Percentiles rank a stretch among this genome's conserved stretches.
These are phyloP conservation scores for Russula lepida DNA, from an alignment of 768 basidiomycete species.

Conservation along the genomic window DNA sequence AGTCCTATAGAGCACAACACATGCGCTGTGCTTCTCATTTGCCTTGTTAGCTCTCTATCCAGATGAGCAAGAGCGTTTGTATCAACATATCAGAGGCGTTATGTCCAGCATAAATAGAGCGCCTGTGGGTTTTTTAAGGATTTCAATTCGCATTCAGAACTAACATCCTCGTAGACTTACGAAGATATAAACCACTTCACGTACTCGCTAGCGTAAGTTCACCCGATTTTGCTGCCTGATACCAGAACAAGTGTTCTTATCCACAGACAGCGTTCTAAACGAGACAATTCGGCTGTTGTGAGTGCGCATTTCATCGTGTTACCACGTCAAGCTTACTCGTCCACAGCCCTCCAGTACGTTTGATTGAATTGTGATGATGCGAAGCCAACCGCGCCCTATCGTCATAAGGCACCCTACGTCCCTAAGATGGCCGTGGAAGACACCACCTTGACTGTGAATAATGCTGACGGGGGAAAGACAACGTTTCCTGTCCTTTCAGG, in stretches of 20 bases:
- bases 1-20: conserved; percentile 29
- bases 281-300: too few species aligned
- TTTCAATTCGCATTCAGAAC: neutral
- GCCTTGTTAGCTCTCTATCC: conserved; percentile 35
- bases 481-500: conserved; percentile 38
- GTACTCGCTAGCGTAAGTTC: conserved; percentile 18
- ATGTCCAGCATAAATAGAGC: conserved; percentile 23
- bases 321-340: too few species aligned
- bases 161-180: conserved; percentile 17
- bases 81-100: conserved; percentile 29
- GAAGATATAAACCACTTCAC: conserved; percentile 22
- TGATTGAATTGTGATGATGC: neutral
- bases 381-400: neutral
- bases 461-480: conserved; percentile 33
- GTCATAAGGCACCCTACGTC: conserved; percentile 36
- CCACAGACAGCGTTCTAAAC: too few species aligned
- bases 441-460: conserved; percentile 31
- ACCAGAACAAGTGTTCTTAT: too few species aligned
- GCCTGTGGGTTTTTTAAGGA: neutral
- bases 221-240: neutral
- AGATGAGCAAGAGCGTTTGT: conserved; percentile 35
- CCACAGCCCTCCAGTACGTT: conserved; percentile 8
- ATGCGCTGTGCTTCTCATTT: conserved; percentile 33
- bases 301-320: too few species aligned
- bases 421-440: conserved; percentile 43